Conservation (phyloP, 1,284 basidiomycete genomes). For the Psilocybe mexicana region DNA sequence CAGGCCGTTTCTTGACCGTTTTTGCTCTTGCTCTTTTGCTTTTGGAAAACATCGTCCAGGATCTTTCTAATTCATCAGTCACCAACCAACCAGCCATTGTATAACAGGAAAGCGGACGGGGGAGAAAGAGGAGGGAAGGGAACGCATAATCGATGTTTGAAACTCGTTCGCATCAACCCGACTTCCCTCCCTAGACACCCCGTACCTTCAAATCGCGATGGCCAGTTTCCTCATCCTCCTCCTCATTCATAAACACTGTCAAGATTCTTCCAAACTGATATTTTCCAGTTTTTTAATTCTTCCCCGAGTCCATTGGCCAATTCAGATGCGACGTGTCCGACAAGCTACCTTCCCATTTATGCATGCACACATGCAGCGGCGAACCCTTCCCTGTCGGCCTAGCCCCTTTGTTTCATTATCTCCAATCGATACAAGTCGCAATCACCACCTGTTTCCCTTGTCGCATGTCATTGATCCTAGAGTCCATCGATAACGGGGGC, state of each 20-base stretch:
- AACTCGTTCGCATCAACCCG: neutral
- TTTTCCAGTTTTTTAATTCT: neutral
- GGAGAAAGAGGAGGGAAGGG: neutral
- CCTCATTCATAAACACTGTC: neutral
- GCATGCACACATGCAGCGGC: neutral
- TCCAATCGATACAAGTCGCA: slow-evolving; percentile 4
- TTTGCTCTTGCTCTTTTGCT: slow-evolving; percentile 11
- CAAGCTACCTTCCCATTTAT: neutral
- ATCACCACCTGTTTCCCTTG: slow-evolving; percentile 7
- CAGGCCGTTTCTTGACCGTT: slow-evolving; percentile 25
- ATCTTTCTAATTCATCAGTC: slow-evolving; percentile 22
- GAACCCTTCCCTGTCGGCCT: neutral
- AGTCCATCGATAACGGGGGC: slow-evolving; percentile 10
- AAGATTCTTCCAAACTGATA: neutral
- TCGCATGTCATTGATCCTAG: slow-evolving; percentile 10
- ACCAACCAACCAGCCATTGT: slow-evolving; percentile 18
- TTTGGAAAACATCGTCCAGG: slow-evolving; percentile 5
- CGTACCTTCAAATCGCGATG: neutral
- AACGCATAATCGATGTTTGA: neutral
- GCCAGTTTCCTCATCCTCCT: neutral
- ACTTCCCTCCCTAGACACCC: neutral
- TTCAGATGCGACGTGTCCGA: neutral
- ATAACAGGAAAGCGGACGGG: slow-evolving; percentile 19
- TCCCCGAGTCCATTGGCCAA: neutral
- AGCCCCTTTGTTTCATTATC: neutral